Base-by-base conservation (phyloP, 1,284 basidiomycete species). In the Leccinum fuscescens region DNA sequence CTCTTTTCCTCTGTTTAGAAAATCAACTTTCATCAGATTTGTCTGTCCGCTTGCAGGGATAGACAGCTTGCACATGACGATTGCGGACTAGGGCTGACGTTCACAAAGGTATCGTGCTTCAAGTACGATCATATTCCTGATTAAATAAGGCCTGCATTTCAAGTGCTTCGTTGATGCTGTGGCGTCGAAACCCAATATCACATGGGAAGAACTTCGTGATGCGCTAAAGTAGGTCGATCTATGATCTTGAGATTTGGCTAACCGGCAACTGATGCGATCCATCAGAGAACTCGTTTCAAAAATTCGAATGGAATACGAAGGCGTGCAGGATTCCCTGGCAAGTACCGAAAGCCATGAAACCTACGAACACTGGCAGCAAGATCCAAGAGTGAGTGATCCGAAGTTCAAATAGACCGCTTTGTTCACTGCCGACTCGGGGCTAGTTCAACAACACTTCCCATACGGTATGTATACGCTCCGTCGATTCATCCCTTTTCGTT, bases 131-230 rank as follows among this genome's bases (percentile, higher is more conserved):
- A 5, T 17, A 27, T 31, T 39, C 3, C 1, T 3, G 20, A 44
- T 51, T 63, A 42, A 63, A 33, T 9, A 20, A 8, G 3, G 7
- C 24, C 55, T 14, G 31, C 6, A 9, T 51, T 37, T 31, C 20
- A 48, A 72, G 70, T 71, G 68, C 39, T 73, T 74, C 37, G 2
- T 74, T 3, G 49, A 73, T 24, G 60, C 39, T 20, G 31, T 59
- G 49, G 54, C 11, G 8, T 14, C n/a, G 24, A 71, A 59, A 15
- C 59, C 62, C 2, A 4, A 62, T 6, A 62, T 64, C 4, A 67
- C 70, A 6, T 74, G 72, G 67, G 22, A 39, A 6, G 64, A 63
- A 3, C 64, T 72, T 24, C 69, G 62, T 9, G 61, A 67, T 20
- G 1, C 15, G 2, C 52, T 74, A 44, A 58, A 61, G 67, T 73